A percentile compares a stretch with the other conserved stretches of the same genome.
Conservation (phyloP, 2,329 filamentous ascomycete species). For the Talaromyces rugulosus region DNA sequence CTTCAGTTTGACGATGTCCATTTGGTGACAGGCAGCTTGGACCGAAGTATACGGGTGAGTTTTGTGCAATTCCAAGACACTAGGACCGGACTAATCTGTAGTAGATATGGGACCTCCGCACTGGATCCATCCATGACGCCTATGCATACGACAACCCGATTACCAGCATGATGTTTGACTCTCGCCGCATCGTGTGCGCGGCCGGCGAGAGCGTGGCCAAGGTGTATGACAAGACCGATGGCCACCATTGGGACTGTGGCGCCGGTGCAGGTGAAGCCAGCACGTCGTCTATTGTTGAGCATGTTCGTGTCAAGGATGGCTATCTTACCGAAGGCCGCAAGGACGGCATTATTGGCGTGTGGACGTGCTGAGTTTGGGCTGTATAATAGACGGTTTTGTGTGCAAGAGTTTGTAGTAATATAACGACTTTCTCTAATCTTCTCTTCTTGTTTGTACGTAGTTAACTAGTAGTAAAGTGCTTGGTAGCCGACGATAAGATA, state of each 20-base stretch:
- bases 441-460: background rate
- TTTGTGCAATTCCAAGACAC: background rate
- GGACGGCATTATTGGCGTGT: constrained; percentile 85
- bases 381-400: background rate
- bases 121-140: constrained; percentile 89
- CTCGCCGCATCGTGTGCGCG: constrained; percentile 80
- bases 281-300: constrained; percentile 68
- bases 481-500: background rate
- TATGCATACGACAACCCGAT: constrained; percentile 92
- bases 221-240: constrained; percentile 96
- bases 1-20: constrained; percentile 96
- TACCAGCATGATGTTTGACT: constrained; percentile 96
- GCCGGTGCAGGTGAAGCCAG: constrained; percentile 66
- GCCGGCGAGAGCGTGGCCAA: constrained; percentile 93
- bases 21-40: constrained; percentile 85
- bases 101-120: constrained; percentile 97
- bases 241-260: constrained; percentile 93
- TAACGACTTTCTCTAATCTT: background rate
- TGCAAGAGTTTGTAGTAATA: background rate
- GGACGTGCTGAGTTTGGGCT: constrained; percentile 60
- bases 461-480: no score
- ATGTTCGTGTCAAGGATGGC: constrained; percentile 85
- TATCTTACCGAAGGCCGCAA: constrained; percentile 87
- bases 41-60: constrained; percentile 88
- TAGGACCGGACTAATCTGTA: background rate